Evolutionary conservation across 768 basidiomycete species (phyloP), one percentile per base, ranked within the genome.

Genomic region (Trametes elegans): DNA sequence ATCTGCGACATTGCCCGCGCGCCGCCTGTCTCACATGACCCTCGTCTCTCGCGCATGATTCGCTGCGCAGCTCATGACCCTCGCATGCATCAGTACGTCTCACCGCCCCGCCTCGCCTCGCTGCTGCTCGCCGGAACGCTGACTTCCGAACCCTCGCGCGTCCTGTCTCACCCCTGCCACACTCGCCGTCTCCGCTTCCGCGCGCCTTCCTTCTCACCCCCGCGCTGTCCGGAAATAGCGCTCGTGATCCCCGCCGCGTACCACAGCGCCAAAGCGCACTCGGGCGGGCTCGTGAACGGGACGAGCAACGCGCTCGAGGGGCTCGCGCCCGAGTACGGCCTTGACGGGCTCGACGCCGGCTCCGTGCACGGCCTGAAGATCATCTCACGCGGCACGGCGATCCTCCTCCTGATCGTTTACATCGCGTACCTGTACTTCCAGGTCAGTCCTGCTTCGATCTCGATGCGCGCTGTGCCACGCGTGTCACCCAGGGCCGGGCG

Each of bases 241-340:
- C 81, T 97, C 34, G 85, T 96, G 62, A 90, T 96, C 54, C 93
- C 93, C 28, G 93, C 94, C 34, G 93, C 93, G 3, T 96, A 91
- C 62, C 76, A 82, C 60, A 79, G 75, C 63, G 76, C 83, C 21
- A 64, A 72, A 32, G 53, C 59, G 14, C 49, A 61, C 50, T 44
- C 36, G 13, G 55, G 46, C 24, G 48, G 43, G 29, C 40, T 48
- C n/a, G 53, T n/a, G 45, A 59, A 59, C 29, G 28, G 5, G 5
- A 49, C 53, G 1, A 23, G 34, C 23, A 56, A 49, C 21, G 42
- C 57, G 9, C 36, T 48, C 18, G 32, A 21, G 2, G 28, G 36
- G 3, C 6, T 58, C 19, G 47, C 39, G 41, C 64, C 49, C 28
- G 57, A 58, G 34, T 46, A 49, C 27, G 57, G 57, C 8, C 40